Evolutionary conservation across 2,329 filamentous ascomycete species (phyloP).

Genomic region (Aureobasidium melanogenum): DNA sequence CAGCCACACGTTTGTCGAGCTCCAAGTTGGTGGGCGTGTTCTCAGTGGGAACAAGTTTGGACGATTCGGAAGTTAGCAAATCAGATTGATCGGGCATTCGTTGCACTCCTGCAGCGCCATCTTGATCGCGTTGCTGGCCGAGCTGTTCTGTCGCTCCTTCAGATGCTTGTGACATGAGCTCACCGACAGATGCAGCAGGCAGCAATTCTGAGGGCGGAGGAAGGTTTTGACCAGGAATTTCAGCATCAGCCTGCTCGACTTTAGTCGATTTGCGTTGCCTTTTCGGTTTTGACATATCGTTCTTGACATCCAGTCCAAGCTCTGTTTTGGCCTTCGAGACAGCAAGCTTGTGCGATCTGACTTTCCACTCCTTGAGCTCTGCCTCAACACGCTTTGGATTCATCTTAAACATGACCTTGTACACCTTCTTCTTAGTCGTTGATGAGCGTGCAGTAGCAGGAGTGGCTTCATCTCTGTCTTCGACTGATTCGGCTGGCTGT

Average conservation of each 20-base stretch:
- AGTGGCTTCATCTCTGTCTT: background rate
- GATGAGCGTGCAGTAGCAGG: background rate
- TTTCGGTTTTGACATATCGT: background rate
- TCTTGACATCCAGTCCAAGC: background rate
- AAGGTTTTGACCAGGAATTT: background rate
- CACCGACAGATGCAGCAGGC: background rate
- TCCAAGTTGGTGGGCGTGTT: background rate
- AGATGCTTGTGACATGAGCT: background rate
- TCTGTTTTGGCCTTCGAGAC: background rate
- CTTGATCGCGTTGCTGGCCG: background rate
- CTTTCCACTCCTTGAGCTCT: constrained; percentile 6
- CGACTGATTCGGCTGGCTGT: background rate
- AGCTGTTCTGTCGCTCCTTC: background rate
- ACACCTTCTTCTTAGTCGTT: background rate
- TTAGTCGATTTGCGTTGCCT: background rate
- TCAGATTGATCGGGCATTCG: background rate
- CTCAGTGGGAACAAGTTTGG: background rate
- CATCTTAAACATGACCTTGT: constrained; percentile 9
- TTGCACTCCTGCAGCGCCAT: background rate
- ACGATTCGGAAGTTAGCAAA: background rate
- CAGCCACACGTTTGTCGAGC: constrained; percentile 17
- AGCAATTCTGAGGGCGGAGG: background rate
- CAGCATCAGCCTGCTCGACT: background rate
- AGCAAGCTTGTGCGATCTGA: constrained; percentile 5
- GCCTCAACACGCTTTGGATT: constrained; percentile 9